Conservation (phyloP, 2,329 filamentous ascomycete genomes). For the Penicillium sp. region DNA sequence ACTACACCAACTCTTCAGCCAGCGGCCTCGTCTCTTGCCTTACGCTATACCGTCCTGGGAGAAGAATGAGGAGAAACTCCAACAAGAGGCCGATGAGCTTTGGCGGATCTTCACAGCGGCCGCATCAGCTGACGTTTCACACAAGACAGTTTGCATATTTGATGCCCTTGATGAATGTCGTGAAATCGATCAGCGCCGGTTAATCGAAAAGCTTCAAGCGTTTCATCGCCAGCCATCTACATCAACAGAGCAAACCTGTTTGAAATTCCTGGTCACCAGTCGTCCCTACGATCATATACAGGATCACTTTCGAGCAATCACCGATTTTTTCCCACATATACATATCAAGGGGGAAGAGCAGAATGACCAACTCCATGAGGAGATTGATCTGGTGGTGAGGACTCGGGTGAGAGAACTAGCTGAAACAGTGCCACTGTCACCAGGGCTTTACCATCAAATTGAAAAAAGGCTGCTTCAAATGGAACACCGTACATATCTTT, state of each 20-base stretch:
- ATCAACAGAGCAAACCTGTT: neutral
- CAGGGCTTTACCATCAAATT: neutral
- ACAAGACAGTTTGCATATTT: conserved; percentile 12
- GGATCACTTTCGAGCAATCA: neutral
- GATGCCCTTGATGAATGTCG: conserved; percentile 15
- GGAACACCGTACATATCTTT: conserved; percentile 24
- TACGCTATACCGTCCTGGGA: conserved; percentile 18
- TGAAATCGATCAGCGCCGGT: neutral
- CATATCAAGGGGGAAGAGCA: conserved; percentile 12
- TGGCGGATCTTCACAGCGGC: conserved; percentile 17
- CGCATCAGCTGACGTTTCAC: neutral
- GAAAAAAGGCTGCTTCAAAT: conserved; percentile 19
- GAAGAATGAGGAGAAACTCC: conserved; percentile 23
- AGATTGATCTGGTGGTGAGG: conserved; percentile 18
- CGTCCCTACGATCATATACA: conserved; percentile 20
- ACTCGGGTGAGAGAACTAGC: conserved; percentile 13
- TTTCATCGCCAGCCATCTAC: too few species aligned
- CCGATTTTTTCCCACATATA: too few species aligned
- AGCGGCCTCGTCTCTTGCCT: conserved; percentile 27
- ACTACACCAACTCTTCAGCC: conserved; percentile 40
- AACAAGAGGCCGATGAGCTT: conserved; percentile 13
- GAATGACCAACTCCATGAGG: conserved; percentile 13
- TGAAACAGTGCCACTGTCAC: neutral
- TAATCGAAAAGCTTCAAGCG: conserved; percentile 13
- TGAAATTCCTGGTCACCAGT: conserved; percentile 24